Evolutionary conservation across 139 green algal species (phyloP).

Genomic region (Chlamydomonas incerta): DNA sequence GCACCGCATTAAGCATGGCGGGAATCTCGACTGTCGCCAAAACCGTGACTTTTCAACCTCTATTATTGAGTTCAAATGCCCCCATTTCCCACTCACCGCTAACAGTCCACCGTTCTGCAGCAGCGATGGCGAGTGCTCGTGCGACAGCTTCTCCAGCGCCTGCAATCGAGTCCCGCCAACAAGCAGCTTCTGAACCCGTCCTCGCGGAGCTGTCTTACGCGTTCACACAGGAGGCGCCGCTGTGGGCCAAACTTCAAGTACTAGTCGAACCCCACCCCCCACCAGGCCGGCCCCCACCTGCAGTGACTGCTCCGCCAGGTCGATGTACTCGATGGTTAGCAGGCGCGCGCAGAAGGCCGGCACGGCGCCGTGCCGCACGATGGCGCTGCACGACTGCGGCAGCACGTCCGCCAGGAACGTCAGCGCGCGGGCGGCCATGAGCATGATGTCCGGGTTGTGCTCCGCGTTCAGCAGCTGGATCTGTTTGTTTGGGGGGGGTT

Average conservation of each 20-base stretch:
- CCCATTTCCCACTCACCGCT: slow-evolving; percentile 64
- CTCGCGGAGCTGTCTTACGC: too few species aligned
- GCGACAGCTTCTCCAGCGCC: slow-evolving; percentile 93
- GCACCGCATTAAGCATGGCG: too few species aligned
- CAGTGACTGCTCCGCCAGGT: slow-evolving; percentile 95
- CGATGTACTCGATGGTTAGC: slow-evolving; percentile 98
- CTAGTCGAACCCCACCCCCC: too few species aligned
- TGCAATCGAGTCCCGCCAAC: not conserved
- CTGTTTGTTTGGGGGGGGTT: slow-evolving; percentile 58
- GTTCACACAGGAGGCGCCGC: too few species aligned
- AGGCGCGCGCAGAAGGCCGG: slow-evolving; percentile 86
- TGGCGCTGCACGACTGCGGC: slow-evolving; percentile 73
- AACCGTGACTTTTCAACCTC: too few species aligned
- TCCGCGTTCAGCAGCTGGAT: slow-evolving; percentile 86
- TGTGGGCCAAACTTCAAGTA: too few species aligned
- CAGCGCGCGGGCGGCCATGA: slow-evolving; percentile 92
- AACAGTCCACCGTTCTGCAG: slow-evolving; percentile 86
- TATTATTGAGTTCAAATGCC: too few species aligned
- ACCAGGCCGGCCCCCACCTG: slow-evolving; percentile 61
- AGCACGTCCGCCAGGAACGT: slow-evolving; percentile 94
- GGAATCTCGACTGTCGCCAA: too few species aligned
- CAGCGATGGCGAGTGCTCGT: slow-evolving; percentile 83
- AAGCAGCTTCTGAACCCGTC: too few species aligned
- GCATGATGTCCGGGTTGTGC: slow-evolving; percentile 94
- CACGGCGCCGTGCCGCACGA: slow-evolving; percentile 92